These are phyloP conservation scores for Coemansia sp. DNA, from an alignment of 192 early-diverging fungal species.

Conservation along the genomic window DNA sequence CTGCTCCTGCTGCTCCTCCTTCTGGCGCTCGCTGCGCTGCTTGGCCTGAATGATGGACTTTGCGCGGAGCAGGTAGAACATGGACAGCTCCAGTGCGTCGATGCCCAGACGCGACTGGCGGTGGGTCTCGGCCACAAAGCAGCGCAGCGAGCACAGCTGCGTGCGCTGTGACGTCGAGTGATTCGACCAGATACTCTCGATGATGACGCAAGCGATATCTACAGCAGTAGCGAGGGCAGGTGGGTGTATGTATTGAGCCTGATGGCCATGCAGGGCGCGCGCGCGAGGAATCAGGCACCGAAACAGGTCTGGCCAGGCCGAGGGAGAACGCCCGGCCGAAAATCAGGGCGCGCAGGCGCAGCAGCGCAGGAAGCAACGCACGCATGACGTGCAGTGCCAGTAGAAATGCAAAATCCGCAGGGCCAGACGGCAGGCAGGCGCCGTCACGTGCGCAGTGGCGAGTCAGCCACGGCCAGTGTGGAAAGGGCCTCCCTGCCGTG, in stretches of 20 bases:
- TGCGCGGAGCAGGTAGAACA: slow-evolving; percentile 46
- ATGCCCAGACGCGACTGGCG: slow-evolving; percentile 36
- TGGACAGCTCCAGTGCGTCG: slow-evolving; percentile 41
- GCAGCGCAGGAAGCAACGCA: no score
- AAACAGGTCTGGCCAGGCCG: neutral
- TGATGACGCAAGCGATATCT: slow-evolving; percentile 46
- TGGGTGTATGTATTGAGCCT: neutral
- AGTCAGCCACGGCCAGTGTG: no score
- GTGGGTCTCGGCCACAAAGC: slow-evolving; percentile 48
- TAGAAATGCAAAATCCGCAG: no score
- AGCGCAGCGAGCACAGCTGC: slow-evolving; percentile 44
- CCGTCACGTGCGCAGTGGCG: no score
- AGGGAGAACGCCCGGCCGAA: neutral
- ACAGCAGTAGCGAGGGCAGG: neutral
- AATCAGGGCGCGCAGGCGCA: no score
- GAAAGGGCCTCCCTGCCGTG: no score
- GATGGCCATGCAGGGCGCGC: neutral
- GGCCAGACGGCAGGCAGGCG: no score
- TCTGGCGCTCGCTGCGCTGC: slow-evolving; percentile 23
- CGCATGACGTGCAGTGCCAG: no score
- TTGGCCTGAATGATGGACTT: slow-evolving; percentile 42
- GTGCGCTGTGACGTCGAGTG: slow-evolving; percentile 45
- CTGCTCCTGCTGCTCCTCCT: slow-evolving; percentile 24
- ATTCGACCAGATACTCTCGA: slow-evolving; percentile 49
- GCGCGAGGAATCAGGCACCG: neutral